These are phyloP conservation scores for Coemansia sp. DNA, from an alignment of 192 early-diverging fungal genomes.

Conservation along the genomic window DNA sequence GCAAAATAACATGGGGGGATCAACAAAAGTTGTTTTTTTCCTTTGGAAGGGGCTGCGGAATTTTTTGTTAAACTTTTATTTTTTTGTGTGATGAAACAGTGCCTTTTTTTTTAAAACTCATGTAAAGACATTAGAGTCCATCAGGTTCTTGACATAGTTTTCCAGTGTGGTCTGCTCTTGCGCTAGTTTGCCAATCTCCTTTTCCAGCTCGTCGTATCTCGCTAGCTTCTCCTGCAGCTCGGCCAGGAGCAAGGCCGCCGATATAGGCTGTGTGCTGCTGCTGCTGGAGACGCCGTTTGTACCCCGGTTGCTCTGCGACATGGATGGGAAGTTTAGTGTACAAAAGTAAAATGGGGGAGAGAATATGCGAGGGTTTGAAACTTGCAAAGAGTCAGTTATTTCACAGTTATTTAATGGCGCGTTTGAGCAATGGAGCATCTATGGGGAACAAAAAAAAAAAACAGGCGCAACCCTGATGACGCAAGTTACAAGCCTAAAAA, in stretches of 20 bases:
- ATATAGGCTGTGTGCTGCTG: not conserved
- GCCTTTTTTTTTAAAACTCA: no score
- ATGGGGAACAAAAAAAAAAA: not conserved
- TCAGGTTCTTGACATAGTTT: slow-evolving; percentile 50
- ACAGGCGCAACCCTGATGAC: not conserved
- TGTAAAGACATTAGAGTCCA: slow-evolving; percentile 47
- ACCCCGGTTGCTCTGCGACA: not conserved
- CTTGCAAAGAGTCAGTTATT: no score
- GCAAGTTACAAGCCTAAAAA: no score
- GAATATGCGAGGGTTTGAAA: not conserved
- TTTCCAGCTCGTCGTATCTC: slow-evolving; percentile 28
- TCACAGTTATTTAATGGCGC: not conserved
- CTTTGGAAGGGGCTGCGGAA: not conserved
- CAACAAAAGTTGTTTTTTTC: not conserved
- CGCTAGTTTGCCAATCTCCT: slow-evolving; percentile 17
- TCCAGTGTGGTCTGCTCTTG: slow-evolving; percentile 42
- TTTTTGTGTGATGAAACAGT: no score
- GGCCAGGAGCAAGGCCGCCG: slow-evolving; percentile 8
- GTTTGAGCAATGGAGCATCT: not conserved
- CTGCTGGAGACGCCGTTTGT: not conserved
- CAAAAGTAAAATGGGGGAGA: not conserved
- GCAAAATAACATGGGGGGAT: slow-evolving; percentile 6
- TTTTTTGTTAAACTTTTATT: not conserved
- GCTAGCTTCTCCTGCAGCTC: slow-evolving; percentile 24
- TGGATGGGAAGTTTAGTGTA: not conserved